A percentile compares a stretch with the other conserved stretches of the same genome.
These are phyloP conservation scores for Flaveria brownii DNA, from an alignment of 129 eudicot species.

Conservation along the genomic window DNA sequence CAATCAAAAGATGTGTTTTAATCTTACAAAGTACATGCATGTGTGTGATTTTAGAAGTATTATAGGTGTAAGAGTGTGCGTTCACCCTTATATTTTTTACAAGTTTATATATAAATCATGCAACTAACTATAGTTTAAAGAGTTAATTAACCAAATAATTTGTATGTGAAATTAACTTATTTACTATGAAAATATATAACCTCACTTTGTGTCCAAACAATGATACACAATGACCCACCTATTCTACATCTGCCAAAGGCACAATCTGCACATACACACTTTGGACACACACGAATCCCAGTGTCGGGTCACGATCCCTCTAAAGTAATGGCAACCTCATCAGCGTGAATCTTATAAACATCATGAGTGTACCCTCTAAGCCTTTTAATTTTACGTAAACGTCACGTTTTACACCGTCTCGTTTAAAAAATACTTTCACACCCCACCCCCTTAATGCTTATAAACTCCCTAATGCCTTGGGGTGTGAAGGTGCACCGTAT, in stretches of 20 bases:
- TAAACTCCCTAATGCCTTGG: no score
- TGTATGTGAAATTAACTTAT: background rate
- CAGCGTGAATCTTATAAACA: background rate
- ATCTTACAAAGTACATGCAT: no score
- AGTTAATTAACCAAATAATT: no score
- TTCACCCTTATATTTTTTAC: no score
- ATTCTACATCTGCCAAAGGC: conserved; percentile 25
- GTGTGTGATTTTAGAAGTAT: no score
- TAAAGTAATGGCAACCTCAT: conserved; percentile 43
- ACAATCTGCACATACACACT: conserved; percentile 21
- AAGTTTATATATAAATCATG: background rate
- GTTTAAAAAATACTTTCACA: no score
- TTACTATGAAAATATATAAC: background rate
- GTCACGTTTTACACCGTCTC: no score
- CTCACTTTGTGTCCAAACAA: background rate
- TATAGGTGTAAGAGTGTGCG: no score
- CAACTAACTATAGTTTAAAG: background rate
- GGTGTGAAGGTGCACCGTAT: background rate
- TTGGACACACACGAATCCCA: conserved; percentile 33
- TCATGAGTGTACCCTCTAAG: no score
- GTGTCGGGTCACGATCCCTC: conserved; percentile 52
- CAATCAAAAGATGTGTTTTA: no score
- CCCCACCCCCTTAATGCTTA: no score
- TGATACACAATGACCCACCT: conserved; percentile 14
- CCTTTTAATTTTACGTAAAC: no score